Evolutionary conservation across 2,329 filamentous ascomycete genomes (phyloP).

Genomic region (Samsoniella hepiali): DNA sequence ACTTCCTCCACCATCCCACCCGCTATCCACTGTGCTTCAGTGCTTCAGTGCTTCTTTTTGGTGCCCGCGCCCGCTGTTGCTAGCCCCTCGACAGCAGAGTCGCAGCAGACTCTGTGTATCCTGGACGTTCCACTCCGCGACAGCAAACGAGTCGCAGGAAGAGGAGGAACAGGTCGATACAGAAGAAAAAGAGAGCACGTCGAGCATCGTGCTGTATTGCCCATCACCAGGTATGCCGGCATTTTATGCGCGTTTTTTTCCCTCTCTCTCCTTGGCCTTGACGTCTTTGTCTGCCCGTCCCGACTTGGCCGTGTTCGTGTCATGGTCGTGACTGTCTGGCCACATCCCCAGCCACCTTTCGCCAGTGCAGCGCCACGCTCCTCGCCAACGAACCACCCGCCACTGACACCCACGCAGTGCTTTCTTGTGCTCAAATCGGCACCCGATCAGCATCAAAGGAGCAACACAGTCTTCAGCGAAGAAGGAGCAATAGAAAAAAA

Average conservation of each 20-base stretch:
- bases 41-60: constrained; percentile 15
- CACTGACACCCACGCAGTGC: constrained; percentile 3
- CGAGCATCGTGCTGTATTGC: neutral
- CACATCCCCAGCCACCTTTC: constrained; percentile 11
- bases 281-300: neutral
- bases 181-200: neutral
- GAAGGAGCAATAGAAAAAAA: neutral
- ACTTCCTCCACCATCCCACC: constrained; percentile 24
- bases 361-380: neutral
- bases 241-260: neutral
- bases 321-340: constrained; percentile 10
- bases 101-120: neutral
- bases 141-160: constrained; percentile 8
- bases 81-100: neutral
- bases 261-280: neutral
- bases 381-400: neutral
- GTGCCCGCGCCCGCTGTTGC: neutral
- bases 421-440: neutral
- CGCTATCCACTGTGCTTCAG: constrained; percentile 18
- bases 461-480: neutral
- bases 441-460: neutral
- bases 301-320: constrained; percentile 10
- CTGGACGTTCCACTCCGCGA: neutral
- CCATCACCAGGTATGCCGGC: neutral
- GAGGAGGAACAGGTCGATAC: neutral